Evolutionary conservation across 2,329 filamentous ascomycete species (phyloP), one percentile per base, ranked within the genome.

Genomic region (Aurifilum marmelostoma): DNA sequence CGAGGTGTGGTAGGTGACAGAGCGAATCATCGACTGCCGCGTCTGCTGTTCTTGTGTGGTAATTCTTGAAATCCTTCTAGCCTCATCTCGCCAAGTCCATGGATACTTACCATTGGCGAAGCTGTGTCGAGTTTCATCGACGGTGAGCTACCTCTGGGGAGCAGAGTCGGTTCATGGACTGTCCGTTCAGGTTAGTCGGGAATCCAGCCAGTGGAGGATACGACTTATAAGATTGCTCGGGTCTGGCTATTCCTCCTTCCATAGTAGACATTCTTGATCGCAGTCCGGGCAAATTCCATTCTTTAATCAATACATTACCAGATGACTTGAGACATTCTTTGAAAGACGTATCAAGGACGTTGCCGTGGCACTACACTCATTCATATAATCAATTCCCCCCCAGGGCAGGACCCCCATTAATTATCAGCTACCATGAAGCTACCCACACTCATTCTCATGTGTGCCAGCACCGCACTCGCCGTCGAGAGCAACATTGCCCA

Each of bases 401-500:
- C 32, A 60, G 32, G 54, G 14, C 14, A 60, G 63, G n/a, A 60
- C 34, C 14, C 43, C 65, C 70, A 64, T 59, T 54, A 61, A 50
- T 32, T 65, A 47, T 52, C 63, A 63, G 34, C 68, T 64, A 65
- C n/a, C 66, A 68, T 66, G 67, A 70, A 66, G 70, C 61, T 64
- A 11, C 47, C 63, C 32, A 67, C 64, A 50, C 43, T 63, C 62
- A 58, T 73, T 60, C 65, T 73, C 65, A 63, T 73, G 9, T 65
- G 47, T n/a, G 71, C 62, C 21, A 65, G 69, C 24, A 70, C 77
- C 24, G 71, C 73, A 27, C 39, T 74, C 39, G 58, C 54, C 34
- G 59, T 52, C 37, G 32, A 67, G 37, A 58, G 58, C 37, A 60
- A 47, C 12, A 69, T 60, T 54, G 52, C 71, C 56, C 56, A 56